Evolutionary conservation across 179 eudicot species (phyloP).

Genomic region (Spinacia oleracea): DNA sequence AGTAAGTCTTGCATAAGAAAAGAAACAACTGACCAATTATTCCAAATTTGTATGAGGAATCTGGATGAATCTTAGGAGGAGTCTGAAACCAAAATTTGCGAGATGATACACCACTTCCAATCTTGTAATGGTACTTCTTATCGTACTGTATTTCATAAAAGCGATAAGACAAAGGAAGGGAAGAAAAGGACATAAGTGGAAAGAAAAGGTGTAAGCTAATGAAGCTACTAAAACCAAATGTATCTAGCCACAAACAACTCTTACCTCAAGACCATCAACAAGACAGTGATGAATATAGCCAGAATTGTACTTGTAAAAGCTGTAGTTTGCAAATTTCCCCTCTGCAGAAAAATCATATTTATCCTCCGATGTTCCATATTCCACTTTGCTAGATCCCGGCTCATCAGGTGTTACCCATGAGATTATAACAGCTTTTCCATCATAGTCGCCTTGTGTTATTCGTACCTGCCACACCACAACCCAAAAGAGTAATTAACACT

Average conservation of each 20-base stretch:
- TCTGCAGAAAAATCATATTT: constrained; percentile 52
- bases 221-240: background rate
- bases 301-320: constrained; percentile 69
- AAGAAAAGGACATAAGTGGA: background rate
- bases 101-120: constrained; percentile 67
- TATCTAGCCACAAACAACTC: background rate
- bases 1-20: background rate
- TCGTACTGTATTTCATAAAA: constrained; percentile 52
- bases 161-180: constrained; percentile 4
- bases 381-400: constrained; percentile 67
- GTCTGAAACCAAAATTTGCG: constrained; percentile 90
- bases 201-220: background rate
- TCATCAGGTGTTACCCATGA: constrained; percentile 89
- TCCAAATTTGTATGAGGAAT: constrained; percentile 85
- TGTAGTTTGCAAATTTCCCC: constrained; percentile 68
- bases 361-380: constrained; percentile 72
- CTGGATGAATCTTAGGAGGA: constrained; percentile 75
- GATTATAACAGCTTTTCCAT: constrained; percentile 84
- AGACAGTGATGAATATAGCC: constrained; percentile 89
- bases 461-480: constrained; percentile 54
- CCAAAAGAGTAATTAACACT: background rate
- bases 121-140: constrained; percentile 81
- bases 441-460: constrained; percentile 95
- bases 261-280: constrained; percentile 75
- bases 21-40: constrained; percentile 64